phyloP scores from a whole-genome alignment of 1,284 basidiomycete species.

The Marasmius tenuissimus region DNA sequence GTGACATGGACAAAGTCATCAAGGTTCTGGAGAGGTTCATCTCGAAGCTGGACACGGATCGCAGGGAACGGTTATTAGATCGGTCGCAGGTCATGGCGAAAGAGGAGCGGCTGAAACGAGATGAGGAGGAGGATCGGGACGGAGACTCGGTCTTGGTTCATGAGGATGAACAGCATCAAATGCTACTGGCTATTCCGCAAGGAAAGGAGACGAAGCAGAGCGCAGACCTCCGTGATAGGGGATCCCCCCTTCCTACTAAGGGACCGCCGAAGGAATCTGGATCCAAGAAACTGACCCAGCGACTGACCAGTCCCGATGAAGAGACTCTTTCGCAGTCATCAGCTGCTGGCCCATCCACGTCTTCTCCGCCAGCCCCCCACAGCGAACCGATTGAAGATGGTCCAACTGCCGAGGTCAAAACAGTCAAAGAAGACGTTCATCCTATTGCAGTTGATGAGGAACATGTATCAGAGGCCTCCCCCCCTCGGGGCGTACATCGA shows the following conservation, averaged over 20 bases:
- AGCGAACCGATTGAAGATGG: too few relatives aligned
- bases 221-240: conserved; percentile 1
- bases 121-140: not conserved
- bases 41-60: conserved; percentile 4
- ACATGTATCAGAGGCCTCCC: not conserved
- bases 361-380: too few relatives aligned
- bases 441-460: not conserved
- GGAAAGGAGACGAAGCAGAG: not conserved
- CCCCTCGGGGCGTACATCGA: not conserved
- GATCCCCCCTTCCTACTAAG: conserved; percentile 8
- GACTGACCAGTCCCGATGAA: not conserved
- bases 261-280: not conserved
- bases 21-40: conserved; percentile 5
- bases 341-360: too few relatives aligned
- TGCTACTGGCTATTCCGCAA: not conserved
- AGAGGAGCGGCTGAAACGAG: not conserved
- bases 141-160: not conserved
- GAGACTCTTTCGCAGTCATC: not conserved
- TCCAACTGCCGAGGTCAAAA: too few relatives aligned
- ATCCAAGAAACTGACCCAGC: not conserved
- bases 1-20: conserved; percentile 4
- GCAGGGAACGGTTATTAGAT: not conserved
- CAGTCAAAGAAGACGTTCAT: too few relatives aligned
- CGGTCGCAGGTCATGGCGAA: not conserved
- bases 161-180: not conserved